Conservation (phyloP, 306 rosid genomes). For the Sechiopsis laciniata region DNA sequence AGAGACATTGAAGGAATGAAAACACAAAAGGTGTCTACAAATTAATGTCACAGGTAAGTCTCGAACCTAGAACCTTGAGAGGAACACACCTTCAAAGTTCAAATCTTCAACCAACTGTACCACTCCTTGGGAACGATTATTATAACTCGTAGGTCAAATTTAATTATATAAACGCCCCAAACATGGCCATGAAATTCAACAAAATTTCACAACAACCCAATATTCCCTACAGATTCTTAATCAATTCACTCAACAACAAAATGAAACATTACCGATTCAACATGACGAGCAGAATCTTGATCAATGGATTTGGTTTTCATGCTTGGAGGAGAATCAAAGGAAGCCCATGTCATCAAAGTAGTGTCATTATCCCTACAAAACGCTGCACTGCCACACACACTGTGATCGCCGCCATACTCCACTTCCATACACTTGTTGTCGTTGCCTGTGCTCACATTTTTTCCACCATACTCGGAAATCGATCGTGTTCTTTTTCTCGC, state of each 20-base stretch:
- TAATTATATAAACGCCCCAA: too few relatives aligned
- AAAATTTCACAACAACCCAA: background rate
- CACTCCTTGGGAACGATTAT: too few relatives aligned
- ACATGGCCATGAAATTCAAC: background rate
- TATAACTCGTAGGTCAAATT: too few relatives aligned
- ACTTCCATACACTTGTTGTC: slow-evolving; percentile 19
- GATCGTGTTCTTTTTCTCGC: slow-evolving; percentile 31
- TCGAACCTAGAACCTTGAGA: too few relatives aligned
- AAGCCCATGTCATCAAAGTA: slow-evolving; percentile 43
- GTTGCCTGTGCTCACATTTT: slow-evolving; percentile 19
- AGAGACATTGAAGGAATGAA: too few relatives aligned
- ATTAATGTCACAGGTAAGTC: too few relatives aligned
- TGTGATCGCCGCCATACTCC: slow-evolving; percentile 29
- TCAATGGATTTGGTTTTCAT: slow-evolving; percentile 38
- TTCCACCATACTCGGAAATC: slow-evolving; percentile 22
- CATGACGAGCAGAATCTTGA: slow-evolving; percentile 41
- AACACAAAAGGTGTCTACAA: too few relatives aligned
- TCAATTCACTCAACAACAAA: background rate
- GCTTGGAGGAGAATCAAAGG: slow-evolving; percentile 42
- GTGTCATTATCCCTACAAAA: slow-evolving; percentile 36
- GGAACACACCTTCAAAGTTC: too few relatives aligned
- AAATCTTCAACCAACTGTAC: too few relatives aligned
- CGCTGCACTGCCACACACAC: slow-evolving; percentile 35
- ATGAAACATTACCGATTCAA: slow-evolving; percentile 30
- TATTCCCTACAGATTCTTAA: background rate